Conservation (phyloP, 78 protist genomes). For the Anaeramoeba ignava region DNA sequence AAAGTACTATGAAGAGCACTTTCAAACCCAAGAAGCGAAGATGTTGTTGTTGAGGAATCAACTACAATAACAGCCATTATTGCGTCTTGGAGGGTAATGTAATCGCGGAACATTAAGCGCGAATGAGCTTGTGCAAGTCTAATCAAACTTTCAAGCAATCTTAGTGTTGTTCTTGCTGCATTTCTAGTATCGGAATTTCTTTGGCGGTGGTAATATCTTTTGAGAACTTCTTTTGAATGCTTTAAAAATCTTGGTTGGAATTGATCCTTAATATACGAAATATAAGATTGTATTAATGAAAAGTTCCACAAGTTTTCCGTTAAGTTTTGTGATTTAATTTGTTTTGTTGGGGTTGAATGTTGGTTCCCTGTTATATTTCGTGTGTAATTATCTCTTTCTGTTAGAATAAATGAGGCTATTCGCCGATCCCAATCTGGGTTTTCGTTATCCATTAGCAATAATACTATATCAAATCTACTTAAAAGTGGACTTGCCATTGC, state of each 20-base stretch:
- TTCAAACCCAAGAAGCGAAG: neutral
- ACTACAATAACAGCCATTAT: neutral
- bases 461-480: slow-evolving; percentile 80
- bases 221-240: slow-evolving; percentile 22
- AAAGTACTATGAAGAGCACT: neutral
- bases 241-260: neutral
- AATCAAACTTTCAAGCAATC: slow-evolving; percentile 75
- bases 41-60: neutral
- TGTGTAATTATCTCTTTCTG: neutral
- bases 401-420: neutral
- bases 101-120: neutral
- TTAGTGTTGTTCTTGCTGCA: slow-evolving; percentile 75
- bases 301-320: neutral
- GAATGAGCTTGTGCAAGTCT: slow-evolving; percentile 29
- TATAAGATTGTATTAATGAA: neutral
- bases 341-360: neutral
- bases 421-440: neutral
- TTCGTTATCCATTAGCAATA: slow-evolving; percentile 60
- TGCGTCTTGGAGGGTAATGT: neutral
- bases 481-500: slow-evolving; percentile 75
- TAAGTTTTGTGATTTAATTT: neutral
- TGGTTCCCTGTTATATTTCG: neutral
- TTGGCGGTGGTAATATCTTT: slow-evolving; percentile 46
- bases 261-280: neutral
- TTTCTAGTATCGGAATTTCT: slow-evolving; percentile 28